Conservation (phyloP, 2,329 filamentous ascomycete genomes). For the Mariannaea sp. region DNA sequence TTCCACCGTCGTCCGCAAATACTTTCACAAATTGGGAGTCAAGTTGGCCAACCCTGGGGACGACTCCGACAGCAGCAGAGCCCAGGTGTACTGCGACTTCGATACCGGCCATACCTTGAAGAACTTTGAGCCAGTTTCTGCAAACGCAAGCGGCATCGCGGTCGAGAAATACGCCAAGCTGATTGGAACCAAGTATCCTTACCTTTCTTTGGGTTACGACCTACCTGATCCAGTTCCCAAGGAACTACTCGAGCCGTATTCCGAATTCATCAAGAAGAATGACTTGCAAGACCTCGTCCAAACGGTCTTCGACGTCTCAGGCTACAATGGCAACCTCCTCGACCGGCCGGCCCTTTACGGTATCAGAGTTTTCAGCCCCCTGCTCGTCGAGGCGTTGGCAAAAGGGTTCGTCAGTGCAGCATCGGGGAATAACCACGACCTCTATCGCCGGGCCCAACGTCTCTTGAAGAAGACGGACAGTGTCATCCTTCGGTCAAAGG, state of each 20-base stretch:
- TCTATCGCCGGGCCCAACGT: slow-evolving; percentile 1
- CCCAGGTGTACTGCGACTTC: neutral
- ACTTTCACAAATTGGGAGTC: neutral
- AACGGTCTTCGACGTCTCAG: neutral
- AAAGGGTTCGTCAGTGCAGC: slow-evolving; percentile 3
- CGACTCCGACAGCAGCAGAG: rapidly evolving
- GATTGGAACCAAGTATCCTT: slow-evolving; percentile 4
- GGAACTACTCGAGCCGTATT: slow-evolving; percentile 6
- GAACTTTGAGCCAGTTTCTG: neutral
- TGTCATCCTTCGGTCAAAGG: neutral
- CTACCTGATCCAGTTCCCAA: slow-evolving; percentile 4
- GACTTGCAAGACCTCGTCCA: neutral
- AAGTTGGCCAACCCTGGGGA: neutral
- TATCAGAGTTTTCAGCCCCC: slow-evolving; percentile 1
- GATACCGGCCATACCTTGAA: neutral
- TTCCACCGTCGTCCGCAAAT: neutral
- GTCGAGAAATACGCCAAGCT: neutral
- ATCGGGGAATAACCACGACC: slow-evolving; percentile 6
- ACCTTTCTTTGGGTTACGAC: neutral
- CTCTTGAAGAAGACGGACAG: neutral
- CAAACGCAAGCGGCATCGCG: neutral
- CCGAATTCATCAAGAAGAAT: slow-evolving; percentile 4
- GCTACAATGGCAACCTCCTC: slow-evolving; percentile 4
- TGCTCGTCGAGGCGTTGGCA: neutral
- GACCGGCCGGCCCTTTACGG: slow-evolving; percentile 2